Evolutionary conservation across 1,284 basidiomycete species (phyloP), one percentile per base, ranked within the genome.

Genomic region (Flammula alnicola): DNA sequence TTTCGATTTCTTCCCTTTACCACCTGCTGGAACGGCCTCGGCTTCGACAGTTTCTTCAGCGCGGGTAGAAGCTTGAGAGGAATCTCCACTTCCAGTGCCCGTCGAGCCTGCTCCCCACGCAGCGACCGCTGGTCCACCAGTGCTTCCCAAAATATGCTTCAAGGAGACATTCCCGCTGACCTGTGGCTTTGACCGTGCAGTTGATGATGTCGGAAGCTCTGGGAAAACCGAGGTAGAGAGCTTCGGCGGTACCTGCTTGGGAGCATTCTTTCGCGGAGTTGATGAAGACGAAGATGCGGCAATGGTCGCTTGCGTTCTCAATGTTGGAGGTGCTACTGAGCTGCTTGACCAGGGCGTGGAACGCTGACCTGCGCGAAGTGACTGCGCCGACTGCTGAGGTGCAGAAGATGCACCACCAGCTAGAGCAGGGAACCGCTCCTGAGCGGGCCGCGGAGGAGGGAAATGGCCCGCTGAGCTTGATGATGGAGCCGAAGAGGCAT

Each of bases 1-100:
- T 67, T 90, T 91, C 0, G 84, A 83, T 66, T 91, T 93, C 77
- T 86, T 91, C 57, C 83, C 83, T 56, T 78, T 84, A 8, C 63
- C 62, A 16, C 55, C 61, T 16, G 39, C 22, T 33, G 48, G 33
- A 30, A n/a, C 56, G 63, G 27, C 42, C 32, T 31, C 42, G 35
- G 23, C 39, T n/a, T 36, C 33, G 12, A 40, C 53, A 41, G 31
- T 31, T 20, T 47, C 56, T 25, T 41, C 47, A 3, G 32, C 48
- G n/a, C n/a, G n/a, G 30, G 27, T 51, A 29, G 26, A 44, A 16
- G 35, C 37, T 19, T 43, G 23, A 12, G 47, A 16, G 29, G 25
- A 22, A n/a, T 27, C 33, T 9, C 12, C 23, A 16, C 40, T 30
- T 1, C 19, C 44, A n/a, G n/a, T n/a, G n/a, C n/a, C n/a, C n/a